These are phyloP conservation scores for Ricinus communis DNA, from an alignment of 345 rosid genomes.

Conservation along the genomic window DNA sequence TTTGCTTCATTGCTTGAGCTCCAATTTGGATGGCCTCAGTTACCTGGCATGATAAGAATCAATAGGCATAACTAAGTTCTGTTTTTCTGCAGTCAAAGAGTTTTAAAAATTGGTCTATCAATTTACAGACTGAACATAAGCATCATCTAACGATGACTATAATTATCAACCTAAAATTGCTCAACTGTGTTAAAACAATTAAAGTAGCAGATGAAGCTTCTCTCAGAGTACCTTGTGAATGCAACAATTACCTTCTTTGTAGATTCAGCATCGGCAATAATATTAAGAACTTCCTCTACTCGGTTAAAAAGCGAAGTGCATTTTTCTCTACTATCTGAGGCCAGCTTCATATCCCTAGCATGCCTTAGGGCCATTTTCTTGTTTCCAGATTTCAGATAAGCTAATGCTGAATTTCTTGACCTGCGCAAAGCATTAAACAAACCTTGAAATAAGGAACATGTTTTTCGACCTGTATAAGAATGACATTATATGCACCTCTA, in stretches of 20 bases:
- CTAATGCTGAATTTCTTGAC: constrained; percentile 63
- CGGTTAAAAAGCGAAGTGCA: constrained; percentile 67
- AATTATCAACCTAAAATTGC: background rate
- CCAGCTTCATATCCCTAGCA: constrained; percentile 67
- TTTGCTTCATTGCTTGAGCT: constrained; percentile 67
- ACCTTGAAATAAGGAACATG: background rate
- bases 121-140: background rate
- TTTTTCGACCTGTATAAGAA: no score
- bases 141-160: background rate
- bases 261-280: constrained; percentile 69
- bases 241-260: constrained; percentile 56
- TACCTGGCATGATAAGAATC: constrained; percentile 46
- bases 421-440: constrained; percentile 36
- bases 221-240: background rate
- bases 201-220: background rate
- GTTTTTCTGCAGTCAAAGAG: background rate
- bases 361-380: constrained; percentile 72
- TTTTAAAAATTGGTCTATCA: background rate
- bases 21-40: constrained; percentile 82
- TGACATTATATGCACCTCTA: background rate
- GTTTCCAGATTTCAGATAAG: constrained; percentile 67
- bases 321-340: constrained; percentile 69
- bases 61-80: background rate
- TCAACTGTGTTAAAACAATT: background rate
- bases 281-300: constrained; percentile 72